These are phyloP conservation scores for Botrytis paeoniae DNA, from an alignment of 2,329 filamentous ascomycete species.

Conservation along the genomic window DNA sequence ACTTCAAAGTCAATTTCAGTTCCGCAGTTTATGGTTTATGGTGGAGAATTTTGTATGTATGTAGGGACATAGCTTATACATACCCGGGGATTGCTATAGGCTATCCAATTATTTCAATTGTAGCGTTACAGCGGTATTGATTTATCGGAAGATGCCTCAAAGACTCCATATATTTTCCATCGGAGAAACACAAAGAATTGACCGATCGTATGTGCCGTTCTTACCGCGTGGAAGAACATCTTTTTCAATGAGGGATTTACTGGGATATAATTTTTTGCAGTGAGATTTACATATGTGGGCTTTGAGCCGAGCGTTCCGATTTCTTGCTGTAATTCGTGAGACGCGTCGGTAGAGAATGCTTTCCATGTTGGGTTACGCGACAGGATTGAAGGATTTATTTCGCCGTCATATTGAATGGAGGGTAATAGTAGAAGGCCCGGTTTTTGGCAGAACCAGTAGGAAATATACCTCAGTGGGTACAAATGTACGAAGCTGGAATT, in stretches of 20 bases:
- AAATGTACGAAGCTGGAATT: background rate
- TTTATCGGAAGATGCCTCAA: background rate
- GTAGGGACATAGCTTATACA: background rate
- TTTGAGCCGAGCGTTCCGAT: slow-evolving; percentile 4
- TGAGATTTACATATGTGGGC: slow-evolving; percentile 3
- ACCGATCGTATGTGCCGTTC: slow-evolving; percentile 1
- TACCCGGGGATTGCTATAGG: background rate
- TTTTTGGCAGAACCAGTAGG: slow-evolving; percentile 1
- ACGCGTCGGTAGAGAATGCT: background rate
- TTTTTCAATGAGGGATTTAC: slow-evolving; percentile 14
- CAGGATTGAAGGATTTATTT: background rate
- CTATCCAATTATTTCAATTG: background rate
- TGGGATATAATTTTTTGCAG: background rate
- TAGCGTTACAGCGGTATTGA: slow-evolving; percentile 2
- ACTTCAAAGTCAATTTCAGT: background rate
- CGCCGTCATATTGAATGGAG: background rate
- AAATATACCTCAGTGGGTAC: slow-evolving; percentile 17
- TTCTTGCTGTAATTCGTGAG: background rate
- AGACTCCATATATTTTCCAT: background rate
- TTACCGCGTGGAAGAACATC: slow-evolving; percentile 1
- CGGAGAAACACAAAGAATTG: background rate
- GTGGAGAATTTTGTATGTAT: slow-evolving; percentile 2
- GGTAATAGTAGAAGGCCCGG: background rate
- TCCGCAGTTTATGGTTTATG: background rate
- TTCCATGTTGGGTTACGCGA: background rate